Conservation (phyloP, 2,329 filamentous ascomycete species). For the Capronia americana region DNA sequence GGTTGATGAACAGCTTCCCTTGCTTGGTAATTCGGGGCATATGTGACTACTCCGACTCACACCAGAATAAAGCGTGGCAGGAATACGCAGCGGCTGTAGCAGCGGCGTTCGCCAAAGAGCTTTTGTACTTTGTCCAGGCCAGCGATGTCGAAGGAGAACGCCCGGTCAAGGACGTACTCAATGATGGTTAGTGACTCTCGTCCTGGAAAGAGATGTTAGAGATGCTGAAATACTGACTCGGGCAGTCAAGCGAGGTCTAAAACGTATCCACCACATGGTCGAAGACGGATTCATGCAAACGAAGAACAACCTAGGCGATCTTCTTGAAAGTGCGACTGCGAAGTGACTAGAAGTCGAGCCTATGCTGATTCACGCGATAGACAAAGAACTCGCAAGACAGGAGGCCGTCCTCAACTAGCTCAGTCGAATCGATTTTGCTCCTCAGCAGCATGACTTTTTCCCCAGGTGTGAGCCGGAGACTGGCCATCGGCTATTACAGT, state of each 20-base stretch:
- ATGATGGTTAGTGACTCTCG: background rate
- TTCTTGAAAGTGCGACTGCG: background rate
- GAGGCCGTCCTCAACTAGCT: background rate
- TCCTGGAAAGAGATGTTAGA: background rate
- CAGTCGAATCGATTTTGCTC: constrained; percentile 41
- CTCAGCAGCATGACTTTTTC: constrained; percentile 50
- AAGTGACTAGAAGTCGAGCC: background rate
- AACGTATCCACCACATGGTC: background rate
- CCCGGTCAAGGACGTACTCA: background rate
- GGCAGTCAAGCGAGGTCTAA: background rate
- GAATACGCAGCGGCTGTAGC: constrained; percentile 27
- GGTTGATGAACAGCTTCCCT: constrained; percentile 28
- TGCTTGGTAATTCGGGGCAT: constrained; percentile 31
- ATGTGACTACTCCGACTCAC: constrained; percentile 31
- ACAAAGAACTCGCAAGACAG: background rate
- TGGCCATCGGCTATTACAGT: constrained; percentile 54
- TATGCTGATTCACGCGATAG: background rate
- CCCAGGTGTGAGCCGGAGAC: constrained; percentile 48
- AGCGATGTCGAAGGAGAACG: background rate
- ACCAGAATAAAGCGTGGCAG: constrained; percentile 33
- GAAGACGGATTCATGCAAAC: constrained; percentile 1
- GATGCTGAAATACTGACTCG: background rate
- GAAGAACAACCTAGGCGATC: background rate
- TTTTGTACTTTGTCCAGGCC: background rate
- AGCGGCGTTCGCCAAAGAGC: constrained; percentile 27